Base-by-base conservation (phyloP, 345 rosid species). In the Pugionium dolabratum region DNA sequence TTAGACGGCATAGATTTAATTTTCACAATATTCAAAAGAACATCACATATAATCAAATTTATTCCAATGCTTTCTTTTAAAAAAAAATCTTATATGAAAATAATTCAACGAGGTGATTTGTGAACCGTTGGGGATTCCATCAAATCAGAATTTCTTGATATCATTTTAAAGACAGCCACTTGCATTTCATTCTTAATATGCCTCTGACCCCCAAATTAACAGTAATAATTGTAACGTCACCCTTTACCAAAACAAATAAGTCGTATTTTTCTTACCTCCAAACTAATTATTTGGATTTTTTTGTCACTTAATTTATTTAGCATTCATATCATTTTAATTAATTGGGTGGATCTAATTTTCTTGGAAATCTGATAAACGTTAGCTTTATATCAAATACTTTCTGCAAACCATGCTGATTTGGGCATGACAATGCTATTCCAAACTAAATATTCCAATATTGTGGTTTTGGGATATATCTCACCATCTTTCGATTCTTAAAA, bases 81-180 rank as follows among this genome's bases (percentile, higher is more conserved):
- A n/a, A 47, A 37, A 65, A 4, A 33, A 55, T 55, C 6, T 6
- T 48, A 32, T 40, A 7, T 45, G 5, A 42, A 33, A 33, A 52
- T 11, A 27, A 5, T 9, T 29, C 36, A 31, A 31, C 31, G 44
- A 66, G 44, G 57, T 59, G 66, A 51, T 65, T 66, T 59, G 49
- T 36, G 76, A 72, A 52, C 71, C 67, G 56, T 66, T 53, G 76
- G 59, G 55, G 72, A 66, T 59, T 52, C 67, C 39, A 73, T 73
- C 67, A 66, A 59, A 73, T 73, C 67, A 66, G 72, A 62, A 66
- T 73, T 18, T 18, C 18, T 67, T 66, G 57, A 66, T 59, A 66
- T 73, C 35, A 44, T 36, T 66, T 49, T 51, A 59, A 64, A 59
- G 71, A 65, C 50, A 43, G 43, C 76, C 62, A 72, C 67, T 72